Evolutionary conservation across 202 grass and related monocot genomes (phyloP).

Genomic region (Dendrocalamus latiflorus): DNA sequence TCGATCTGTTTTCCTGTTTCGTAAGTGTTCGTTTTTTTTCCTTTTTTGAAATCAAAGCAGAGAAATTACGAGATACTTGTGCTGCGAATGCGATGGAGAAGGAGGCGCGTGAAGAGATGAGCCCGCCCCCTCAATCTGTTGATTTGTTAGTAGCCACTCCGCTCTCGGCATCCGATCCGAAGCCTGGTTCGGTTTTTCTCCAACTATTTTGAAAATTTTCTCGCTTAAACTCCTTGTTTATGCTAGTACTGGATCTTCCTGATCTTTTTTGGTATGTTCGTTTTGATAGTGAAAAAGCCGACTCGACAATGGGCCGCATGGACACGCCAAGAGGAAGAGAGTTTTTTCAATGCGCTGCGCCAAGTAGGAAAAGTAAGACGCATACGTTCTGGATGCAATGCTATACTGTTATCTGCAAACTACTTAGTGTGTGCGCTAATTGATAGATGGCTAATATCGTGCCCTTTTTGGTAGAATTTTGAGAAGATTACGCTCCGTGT

Average conservation of each 20-base stretch:
- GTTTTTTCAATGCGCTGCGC: too few relatives aligned
- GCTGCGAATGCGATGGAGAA: conserved; percentile 38
- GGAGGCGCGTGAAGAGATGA: conserved; percentile 26
- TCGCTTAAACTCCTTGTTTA: neutral
- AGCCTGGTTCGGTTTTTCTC: conserved; percentile 25
- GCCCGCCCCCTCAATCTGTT: conserved; percentile 1
- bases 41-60: conserved; percentile 22
- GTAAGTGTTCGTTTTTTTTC: neutral
- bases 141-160: neutral
- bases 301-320: conserved; percentile 92
- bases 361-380: too few relatives aligned
- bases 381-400: conserved; percentile 36
- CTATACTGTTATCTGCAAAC: conserved; percentile 18
- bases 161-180: conserved; percentile 12
- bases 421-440: too few relatives aligned
- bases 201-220: neutral
- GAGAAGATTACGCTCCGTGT: conserved; percentile 79
- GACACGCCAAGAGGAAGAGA: conserved; percentile 94
- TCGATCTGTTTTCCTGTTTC: conserved; percentile 14
- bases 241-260: conserved; percentile 17
- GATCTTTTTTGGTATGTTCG: neutral
- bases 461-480: too few relatives aligned
- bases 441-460: conserved; percentile 30
- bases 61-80: conserved; percentile 15
- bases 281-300: conserved; percentile 54